phyloP scores from a whole-genome alignment of 768 basidiomycete species.

The Phylloporus scabripes region DNA sequence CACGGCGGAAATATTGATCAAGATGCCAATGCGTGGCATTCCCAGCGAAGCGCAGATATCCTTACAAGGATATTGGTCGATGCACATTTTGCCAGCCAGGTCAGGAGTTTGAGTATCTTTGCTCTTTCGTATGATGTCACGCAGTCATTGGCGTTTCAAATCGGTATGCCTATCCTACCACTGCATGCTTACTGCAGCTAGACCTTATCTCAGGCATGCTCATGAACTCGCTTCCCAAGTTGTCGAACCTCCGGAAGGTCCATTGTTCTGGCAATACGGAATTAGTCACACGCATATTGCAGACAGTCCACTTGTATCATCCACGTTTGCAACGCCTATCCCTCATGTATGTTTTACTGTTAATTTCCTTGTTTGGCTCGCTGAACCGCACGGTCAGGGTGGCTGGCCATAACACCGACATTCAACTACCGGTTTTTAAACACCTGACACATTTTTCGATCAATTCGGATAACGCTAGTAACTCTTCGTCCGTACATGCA shows the following conservation, averaged over 20 bases:
- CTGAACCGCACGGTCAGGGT: slow-evolving; percentile 12
- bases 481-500: slow-evolving; percentile 35
- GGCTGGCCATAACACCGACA: slow-evolving; percentile 40
- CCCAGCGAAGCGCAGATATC: slow-evolving; percentile 64
- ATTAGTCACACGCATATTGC: slow-evolving; percentile 47
- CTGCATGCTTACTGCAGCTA: not conserved
- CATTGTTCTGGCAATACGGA: slow-evolving; percentile 55
- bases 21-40: slow-evolving; percentile 44
- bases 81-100: slow-evolving; percentile 49
- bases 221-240: slow-evolving; percentile 59
- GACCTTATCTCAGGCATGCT: slow-evolving; percentile 48
- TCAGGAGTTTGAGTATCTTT: slow-evolving; percentile 55
- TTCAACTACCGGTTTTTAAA: slow-evolving; percentile 45
- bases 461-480: slow-evolving; percentile 35
- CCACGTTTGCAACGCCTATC: slow-evolving; percentile 54
- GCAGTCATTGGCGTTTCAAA: slow-evolving; percentile 57
- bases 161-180: slow-evolving; percentile 35
- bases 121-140: slow-evolving; percentile 45
- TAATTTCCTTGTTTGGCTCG: not conserved
- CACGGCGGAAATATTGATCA: slow-evolving; percentile 9
- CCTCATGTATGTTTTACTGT: slow-evolving; percentile 38
- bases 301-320: slow-evolving; percentile 45
- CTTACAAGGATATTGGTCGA: slow-evolving; percentile 62
- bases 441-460: slow-evolving; percentile 58
- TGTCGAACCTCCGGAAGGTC: slow-evolving; percentile 53